Evolutionary conservation across 2,329 filamentous ascomycete genomes (phyloP), one percentile per base, ranked within the genome.

Genomic region (Plectosphaerella plurivora): DNA sequence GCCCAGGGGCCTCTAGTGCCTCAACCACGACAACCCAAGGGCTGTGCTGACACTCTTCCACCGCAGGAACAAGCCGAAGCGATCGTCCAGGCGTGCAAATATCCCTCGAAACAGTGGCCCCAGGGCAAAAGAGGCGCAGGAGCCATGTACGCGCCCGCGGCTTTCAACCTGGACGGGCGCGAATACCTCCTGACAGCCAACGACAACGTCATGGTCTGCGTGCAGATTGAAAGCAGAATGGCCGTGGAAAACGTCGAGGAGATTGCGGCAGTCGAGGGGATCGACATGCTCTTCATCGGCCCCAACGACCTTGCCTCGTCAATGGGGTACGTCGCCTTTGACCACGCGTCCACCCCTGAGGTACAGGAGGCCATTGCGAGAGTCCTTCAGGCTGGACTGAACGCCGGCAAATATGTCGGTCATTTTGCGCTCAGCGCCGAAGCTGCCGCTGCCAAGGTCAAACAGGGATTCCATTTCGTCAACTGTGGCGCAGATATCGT

Each of bases 151-250:
- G 24, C 55, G 2, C 35, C 55, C 1, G 42, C 51, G 41, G 57
- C 55, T 8, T 65, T 65, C 52, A 62, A 63, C 53, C 63, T 63
- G 42, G 60, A 45, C n/a, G 56, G 56, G 1, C 4, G 61, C 12
- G 77, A 81, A 54, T 84, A 83, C 56, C 73, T 83, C 48, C 74
- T 80, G 58, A 73, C 79, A 20, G 79, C 79, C 47, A 83, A 83
- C 60, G 72, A 74, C 9, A 74, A 74, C 28, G 72, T 87, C 22
- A 63, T 87, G 54, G 85, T 81, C 14, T 84, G 86, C 68, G 81
- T 87, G 12, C 84, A 87, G 65, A 87, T 88, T 49, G 84, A 88
- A 68, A 87, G 84, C 0, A 71, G 73, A 54, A 83, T 85, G 63
- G 83, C 83, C 1, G 68, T 87, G 14, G 77, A 82, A 1, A 68